Evolutionary conservation across 129 eudicot species (phyloP), one percentile per base, ranked within the genome.

Genomic region (Centrapalus pauciflorus): DNA sequence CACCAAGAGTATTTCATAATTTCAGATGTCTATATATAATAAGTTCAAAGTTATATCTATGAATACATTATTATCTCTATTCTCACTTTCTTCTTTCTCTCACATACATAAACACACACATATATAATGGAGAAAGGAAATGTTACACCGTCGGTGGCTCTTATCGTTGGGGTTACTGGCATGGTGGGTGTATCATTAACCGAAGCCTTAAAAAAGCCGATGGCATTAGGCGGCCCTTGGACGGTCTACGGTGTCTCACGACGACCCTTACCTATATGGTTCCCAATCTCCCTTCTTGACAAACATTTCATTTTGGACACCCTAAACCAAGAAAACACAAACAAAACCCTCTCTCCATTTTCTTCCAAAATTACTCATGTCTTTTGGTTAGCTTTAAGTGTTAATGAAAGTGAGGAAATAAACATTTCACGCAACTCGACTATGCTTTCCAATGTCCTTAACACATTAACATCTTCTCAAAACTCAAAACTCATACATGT

Each of bases 151-250:
- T n/a, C n/a, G n/a, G n/a, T n/a, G n/a, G n/a, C n/a, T 5, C 55
- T 50, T 16, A 72, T 63, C 0, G 77, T 72, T 1, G 76, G 76
- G 7, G 76, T 71, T 4, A 71, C 76, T 0, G 69, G 76, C 35
- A 45, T 71, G 76, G 76, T 60, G 26, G 76, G 76, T 33, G 4
- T 71, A 4, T 24, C 37, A 38, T 61, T 71, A 17, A 60, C 69
- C 25, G 67, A 71, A 17, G 20, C 68, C 56, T 35, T 74, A 24
- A 64, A 74, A 7, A 55, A 20, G 13, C 60, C 66, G 9, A 37
- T n/a, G 1, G 45, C 66, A 4, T 9, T 19, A 0, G 78, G 78
- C 28, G 78, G 72, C 8, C 78, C 78, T 11, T 72, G 77, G 77
- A 61, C 45, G 10, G 62, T 72, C 54, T 72, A 61, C 14, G 70